Base-by-base conservation (phyloP, 1,284 basidiomycete genomes). In the Macrocystidia cucumis region DNA sequence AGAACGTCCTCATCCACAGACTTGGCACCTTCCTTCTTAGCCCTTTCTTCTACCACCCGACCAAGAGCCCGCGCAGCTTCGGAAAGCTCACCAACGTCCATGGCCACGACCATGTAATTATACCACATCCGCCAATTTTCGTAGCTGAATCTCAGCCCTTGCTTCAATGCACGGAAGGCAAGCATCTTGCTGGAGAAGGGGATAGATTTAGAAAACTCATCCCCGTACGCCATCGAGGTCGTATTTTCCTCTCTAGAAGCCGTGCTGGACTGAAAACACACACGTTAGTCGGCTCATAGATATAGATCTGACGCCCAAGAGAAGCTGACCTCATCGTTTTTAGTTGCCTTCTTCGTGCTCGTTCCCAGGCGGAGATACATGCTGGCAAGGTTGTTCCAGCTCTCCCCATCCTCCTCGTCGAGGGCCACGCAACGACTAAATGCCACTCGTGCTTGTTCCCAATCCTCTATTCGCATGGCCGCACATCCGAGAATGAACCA, bases 111-210 rank as follows among this genome's bases (percentile, higher is more conserved):
- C 86, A 93, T 95, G 66, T 93, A 98, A 64, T 99, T 99, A 46
- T 74, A 72, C 96, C 96, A 99, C 78, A 99, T 93, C 11, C 90
- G 76, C 95, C 95, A 98, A 51, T 93, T 93, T 35, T 91, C 83
- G 57, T 90, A 88, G 34, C 76, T 74, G 53, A 76, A 78, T 46
- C 81, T 83, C 40, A 98, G 72, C 3, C 93, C 91, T 45, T 91
- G 84, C 47, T 86, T 83, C 26, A 99, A 80, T 8, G 96, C 95
- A n/a, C 84, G 83, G 72, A 91, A 96, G 0, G 96, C 96, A 26
- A 92, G 76, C 30, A 82, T 64, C 57, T 91, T 95, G 63, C 92
- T 76, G 18, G 69, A 58, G 50, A 81, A 80, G 3, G 78, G 64
- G 32, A 76, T 60, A 3, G 58, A 44, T 44, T 55, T 51, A 7